These are phyloP conservation scores for Melaleuca quinquenervia DNA, from an alignment of 345 rosid genomes.

Conservation along the genomic window DNA sequence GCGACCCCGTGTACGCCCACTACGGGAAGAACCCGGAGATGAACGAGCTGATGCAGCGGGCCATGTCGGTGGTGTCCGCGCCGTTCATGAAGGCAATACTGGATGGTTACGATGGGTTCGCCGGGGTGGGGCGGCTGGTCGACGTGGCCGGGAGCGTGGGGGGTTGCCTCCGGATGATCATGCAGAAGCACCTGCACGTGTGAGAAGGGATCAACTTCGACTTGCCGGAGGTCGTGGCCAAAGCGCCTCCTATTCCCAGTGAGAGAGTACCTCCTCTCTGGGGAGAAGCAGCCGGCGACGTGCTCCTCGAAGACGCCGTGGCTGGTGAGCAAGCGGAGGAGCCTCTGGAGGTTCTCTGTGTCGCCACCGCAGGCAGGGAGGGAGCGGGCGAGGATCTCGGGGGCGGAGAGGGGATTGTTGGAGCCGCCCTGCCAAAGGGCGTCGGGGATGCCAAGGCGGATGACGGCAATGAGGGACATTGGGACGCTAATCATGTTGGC, in stretches of 20 bases:
- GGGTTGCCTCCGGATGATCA: conserved; percentile 80
- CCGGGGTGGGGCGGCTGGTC: conserved; percentile 38
- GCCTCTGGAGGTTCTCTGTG: conserved; percentile 68
- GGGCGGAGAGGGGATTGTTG: conserved; percentile 65
- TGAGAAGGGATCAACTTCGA: conserved; percentile 75
- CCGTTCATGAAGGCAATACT: conserved; percentile 74
- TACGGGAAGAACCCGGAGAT: conserved; percentile 74
- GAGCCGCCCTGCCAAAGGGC: conserved; percentile 76
- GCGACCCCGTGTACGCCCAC: conserved; percentile 54
- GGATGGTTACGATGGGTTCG: conserved; percentile 66
- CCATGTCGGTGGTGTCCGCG: conserved; percentile 84
- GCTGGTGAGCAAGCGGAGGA: conserved; percentile 80
- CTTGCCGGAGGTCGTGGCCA: conserved; percentile 74
- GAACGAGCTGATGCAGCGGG: conserved; percentile 77
- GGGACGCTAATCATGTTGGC: conserved; percentile 94
- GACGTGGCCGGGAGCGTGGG: conserved; percentile 97
- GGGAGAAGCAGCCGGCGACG: conserved; percentile 14
- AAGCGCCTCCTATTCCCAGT: conserved; percentile 60
- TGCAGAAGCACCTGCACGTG: conserved; percentile 32
- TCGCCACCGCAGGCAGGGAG: conserved; percentile 23
- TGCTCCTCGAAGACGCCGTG: conserved; percentile 70
- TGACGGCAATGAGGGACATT: conserved; percentile 75
- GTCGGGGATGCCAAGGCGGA: conserved; percentile 63
- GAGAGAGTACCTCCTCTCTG: conserved; percentile 47
- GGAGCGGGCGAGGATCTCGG: conserved; percentile 54